Conservation (phyloP, 2,329 filamentous ascomycete species). For the Talaromyces funiculosus region DNA sequence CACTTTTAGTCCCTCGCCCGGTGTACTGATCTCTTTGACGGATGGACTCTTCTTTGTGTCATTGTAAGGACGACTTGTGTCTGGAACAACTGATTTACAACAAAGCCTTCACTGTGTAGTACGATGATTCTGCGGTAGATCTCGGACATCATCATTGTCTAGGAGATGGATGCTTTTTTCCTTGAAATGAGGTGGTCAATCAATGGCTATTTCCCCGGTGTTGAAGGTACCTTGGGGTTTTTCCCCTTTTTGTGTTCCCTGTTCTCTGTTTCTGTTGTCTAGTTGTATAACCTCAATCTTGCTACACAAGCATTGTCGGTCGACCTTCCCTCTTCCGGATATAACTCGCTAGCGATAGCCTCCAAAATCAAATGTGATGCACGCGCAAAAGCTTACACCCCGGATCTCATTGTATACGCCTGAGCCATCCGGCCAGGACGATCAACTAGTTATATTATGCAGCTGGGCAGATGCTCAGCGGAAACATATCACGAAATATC, state of each 20-base stretch:
- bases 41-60: not conserved
- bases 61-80: not conserved
- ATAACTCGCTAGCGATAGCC: not conserved
- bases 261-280: not conserved
- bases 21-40: not conserved
- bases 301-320: not conserved
- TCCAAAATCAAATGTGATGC: not conserved
- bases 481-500: slow-evolving; percentile 30
- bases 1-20: not conserved
- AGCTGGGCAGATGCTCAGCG: slow-evolving; percentile 27
- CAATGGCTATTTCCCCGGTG: not conserved
- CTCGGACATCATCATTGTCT: not conserved
- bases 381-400: not conserved
- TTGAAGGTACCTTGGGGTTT: not conserved
- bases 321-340: not conserved
- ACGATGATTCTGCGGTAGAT: not conserved
- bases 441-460: slow-evolving; percentile 18
- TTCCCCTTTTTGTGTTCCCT: not conserved
- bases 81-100: not conserved
- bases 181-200: not conserved
- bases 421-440: not conserved
- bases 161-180: too few relatives aligned
- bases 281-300: not conserved
- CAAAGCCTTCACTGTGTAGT: not conserved
- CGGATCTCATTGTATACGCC: not conserved